Evolutionary conservation across 2,329 filamentous ascomycete species (phyloP).

Genomic region (Cylindrodendrum hubeiense): DNA sequence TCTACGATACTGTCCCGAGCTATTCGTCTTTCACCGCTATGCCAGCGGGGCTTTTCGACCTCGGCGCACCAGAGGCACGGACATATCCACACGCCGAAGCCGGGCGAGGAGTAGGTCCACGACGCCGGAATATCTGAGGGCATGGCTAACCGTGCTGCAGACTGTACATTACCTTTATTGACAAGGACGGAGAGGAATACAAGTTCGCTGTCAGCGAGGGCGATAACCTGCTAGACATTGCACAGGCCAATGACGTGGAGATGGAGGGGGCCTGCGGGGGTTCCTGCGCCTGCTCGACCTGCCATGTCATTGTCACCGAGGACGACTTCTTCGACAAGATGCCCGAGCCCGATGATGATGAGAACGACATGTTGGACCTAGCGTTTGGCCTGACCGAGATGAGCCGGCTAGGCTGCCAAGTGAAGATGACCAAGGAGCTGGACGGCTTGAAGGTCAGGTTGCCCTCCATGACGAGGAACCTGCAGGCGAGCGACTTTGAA

Average conservation of each 20-base stretch:
- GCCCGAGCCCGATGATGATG: conserved; percentile 81
- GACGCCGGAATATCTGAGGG: not conserved
- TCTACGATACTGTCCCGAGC: conserved; percentile 17
- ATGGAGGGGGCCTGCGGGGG: conserved; percentile 99
- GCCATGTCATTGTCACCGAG: conserved; percentile 86
- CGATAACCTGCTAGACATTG: conserved; percentile 95
- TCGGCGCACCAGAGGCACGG: conserved; percentile 75
- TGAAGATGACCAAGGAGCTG: conserved; percentile 90
- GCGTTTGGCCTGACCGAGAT: conserved; percentile 93
- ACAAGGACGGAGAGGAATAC: conserved; percentile 84
- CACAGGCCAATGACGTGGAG: conserved; percentile 93
- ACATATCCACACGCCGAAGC: conserved; percentile 85
- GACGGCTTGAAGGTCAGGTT: conserved; percentile 88
- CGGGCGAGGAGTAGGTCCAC: conserved; percentile 85
- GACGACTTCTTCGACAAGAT: conserved; percentile 82
- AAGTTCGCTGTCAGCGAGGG: conserved; percentile 86
- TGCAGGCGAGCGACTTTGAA: conserved; percentile 94
- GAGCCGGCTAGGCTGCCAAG: conserved; percentile 86
- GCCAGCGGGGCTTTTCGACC: conserved; percentile 72
- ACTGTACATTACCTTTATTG: conserved; percentile 90
- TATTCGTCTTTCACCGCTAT: conserved; percentile 34
- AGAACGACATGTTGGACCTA: conserved; percentile 92
- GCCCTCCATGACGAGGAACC: conserved; percentile 93
- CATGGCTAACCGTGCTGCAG: conserved; percentile 57
- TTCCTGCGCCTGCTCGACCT: conserved; percentile 92